Evolutionary conservation across 768 basidiomycete species (phyloP), one percentile per base, ranked within the genome.

Genomic region (Daedaleopsis nitida): DNA sequence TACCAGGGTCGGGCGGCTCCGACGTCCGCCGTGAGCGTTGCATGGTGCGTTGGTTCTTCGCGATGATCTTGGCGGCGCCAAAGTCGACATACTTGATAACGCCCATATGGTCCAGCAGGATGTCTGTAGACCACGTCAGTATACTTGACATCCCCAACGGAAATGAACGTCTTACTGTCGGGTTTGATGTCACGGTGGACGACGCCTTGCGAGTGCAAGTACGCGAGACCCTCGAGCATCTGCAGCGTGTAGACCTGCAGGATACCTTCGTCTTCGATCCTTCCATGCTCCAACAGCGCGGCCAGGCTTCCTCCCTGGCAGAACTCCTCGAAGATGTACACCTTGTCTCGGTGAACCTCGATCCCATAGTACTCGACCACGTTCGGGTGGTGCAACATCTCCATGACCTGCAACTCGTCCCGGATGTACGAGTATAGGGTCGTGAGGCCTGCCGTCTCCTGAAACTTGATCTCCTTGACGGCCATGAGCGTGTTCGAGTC

Each of bases 291-390:
- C 60, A 98, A 77, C 47, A 97, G 75, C 23, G 91, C 83, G 1
- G 91, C 94, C 61, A 99, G 75, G 74, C 94, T 96, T 9, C 97
- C 97, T 42, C 95, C 95, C 68, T 96, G 91, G 72, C 97, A 99
- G 73, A 91, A 99, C 75, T 98, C 96, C 74, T 98, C 96, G 73
- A 98, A 98, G 63, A 98, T 98, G 76, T 96, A 98, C 17, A 98
- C 94, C 76, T 96, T 95, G 78, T 98, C 96, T 14, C 96, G 90
- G 73, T 98, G 96, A 2, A 98, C 96, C 75, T 99, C 97, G 66
- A 99, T 96, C 34, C 97, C 97, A 69, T 97, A 97, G 74, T 98
- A 99, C 75, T 98, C 95, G 54, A 98, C 97, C 44, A 98, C 91
- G 69, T 98, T 98, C 23, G 93, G 93, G 75, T 99, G 97, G 63